Base-by-base conservation (phyloP, 495 filamentous ascomycete genomes). In the Aspergillus nanangensis region DNA sequence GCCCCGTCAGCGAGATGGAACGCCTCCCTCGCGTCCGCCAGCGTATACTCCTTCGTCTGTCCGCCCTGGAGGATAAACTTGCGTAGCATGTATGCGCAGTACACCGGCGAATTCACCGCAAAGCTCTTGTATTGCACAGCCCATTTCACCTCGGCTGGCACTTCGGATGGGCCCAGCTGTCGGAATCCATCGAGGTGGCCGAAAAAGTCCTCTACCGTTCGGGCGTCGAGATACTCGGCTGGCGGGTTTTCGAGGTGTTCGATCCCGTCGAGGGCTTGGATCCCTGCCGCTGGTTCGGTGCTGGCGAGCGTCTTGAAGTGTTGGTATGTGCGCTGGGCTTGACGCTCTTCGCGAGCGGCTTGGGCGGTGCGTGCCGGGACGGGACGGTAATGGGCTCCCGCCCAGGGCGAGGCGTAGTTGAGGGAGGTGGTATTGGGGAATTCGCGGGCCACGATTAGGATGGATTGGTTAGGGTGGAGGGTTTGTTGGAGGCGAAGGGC, bases 381-480 rank as follows among this genome's bases (percentile, higher is more conserved):
- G 10, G 74, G 75, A 3, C 80, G 74, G 63, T 81, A 79, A 55
- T 79, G 80, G 5, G 77, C 81, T 45, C 81, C 81, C n/a, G 71
- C 81, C 81, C 80, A 84, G 8, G 78, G 74, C 4, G 80, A 82
- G 42, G 80, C 75, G 63, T 76, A 84, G 70, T 84, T 76, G 53
- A 81, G 69, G 29, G 80, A 76, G 13, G 60, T 68, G 41, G 61
- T 55, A 45, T 57, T 45, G 25, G 81, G 80, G 45, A 82, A 75
- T 56, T 83, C 76, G 27, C 69, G 66, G 42, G 80, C 78, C 11
- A 82, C 56, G 44, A 84, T 68, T 41, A 76, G 72, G 20, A 81
- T 70, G 42, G 52, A 52, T 58, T 71, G 63, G 2, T 48, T 57
- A 20, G 58, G 57, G 29, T 11, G 14, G 19, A 66, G 50, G n/a